Evolutionary conservation across 148 eudicot species (phyloP).

Genomic region (Vaccinium corymbosum): DNA sequence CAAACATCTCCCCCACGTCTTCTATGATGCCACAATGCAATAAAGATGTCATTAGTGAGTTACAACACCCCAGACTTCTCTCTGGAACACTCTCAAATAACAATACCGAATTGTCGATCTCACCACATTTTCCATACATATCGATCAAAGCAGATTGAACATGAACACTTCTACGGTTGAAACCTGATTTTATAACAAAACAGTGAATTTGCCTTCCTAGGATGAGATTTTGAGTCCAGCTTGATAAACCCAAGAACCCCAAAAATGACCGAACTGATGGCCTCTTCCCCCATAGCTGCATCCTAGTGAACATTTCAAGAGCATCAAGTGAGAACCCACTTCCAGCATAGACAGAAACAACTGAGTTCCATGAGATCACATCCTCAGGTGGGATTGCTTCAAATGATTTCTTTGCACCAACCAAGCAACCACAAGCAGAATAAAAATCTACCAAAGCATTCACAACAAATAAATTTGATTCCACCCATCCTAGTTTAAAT

Average conservation of each 20-base stretch:
- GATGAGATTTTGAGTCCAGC: conserved; percentile 31
- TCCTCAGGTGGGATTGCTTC: conserved; percentile 52
- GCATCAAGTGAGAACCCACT: conserved; percentile 45
- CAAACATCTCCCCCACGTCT: conserved; percentile 67
- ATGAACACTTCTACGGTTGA: conserved; percentile 42
- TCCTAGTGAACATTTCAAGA: conserved; percentile 37
- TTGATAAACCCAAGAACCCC: conserved; percentile 60
- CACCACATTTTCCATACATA: conserved; percentile 86
- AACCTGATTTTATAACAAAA: conserved; percentile 50
- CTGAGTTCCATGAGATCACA: conserved; percentile 85
- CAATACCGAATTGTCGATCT: conserved; percentile 46
- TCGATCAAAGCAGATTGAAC: conserved; percentile 78
- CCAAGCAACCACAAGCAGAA: conserved; percentile 60
- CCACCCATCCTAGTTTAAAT: conserved; percentile 50
- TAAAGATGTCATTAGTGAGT: conserved; percentile 74
- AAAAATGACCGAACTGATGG: conserved; percentile 65
- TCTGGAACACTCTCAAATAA: conserved; percentile 37
- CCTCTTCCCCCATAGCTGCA: conserved; percentile 61
- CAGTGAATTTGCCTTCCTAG: conserved; percentile 67
- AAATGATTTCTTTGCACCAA: conserved; percentile 50
- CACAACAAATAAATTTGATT: conserved; percentile 55
- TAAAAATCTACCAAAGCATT: conserved; percentile 83
- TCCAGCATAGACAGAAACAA: conserved; percentile 51
- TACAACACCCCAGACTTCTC: conserved; percentile 52
- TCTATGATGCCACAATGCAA: conserved; percentile 46